Percentiles rank a stretch among this genome's conserved stretches.
phyloP scores from a whole-genome alignment of 208 protist genomes.

The Strigomonas culicis region DNA sequence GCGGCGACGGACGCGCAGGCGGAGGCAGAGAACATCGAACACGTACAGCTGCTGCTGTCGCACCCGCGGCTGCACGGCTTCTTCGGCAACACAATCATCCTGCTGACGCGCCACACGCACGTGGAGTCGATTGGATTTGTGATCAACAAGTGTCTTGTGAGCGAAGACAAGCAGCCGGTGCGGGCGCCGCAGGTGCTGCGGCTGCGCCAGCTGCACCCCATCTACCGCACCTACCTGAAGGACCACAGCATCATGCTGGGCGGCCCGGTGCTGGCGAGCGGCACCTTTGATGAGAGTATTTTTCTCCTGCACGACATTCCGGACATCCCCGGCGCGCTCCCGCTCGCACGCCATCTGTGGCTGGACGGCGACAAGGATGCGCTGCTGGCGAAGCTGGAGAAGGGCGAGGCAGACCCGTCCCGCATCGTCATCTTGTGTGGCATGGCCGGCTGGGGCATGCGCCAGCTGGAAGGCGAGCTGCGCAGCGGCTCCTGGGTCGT shows the following conservation, averaged over 20 bases:
- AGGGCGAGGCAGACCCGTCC: constrained; percentile 34
- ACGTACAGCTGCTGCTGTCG: constrained; percentile 66
- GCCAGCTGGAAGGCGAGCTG: constrained; percentile 77
- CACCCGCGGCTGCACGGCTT: constrained; percentile 73
- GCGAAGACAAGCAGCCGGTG: constrained; percentile 45
- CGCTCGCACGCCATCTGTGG: constrained; percentile 52
- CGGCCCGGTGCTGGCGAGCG: constrained; percentile 65
- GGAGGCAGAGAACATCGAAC: constrained; percentile 22
- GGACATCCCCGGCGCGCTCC: constrained; percentile 53
- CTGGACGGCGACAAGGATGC: constrained; percentile 70
- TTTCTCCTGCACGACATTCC: constrained; percentile 71
- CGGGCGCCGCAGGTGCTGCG: constrained; percentile 40
- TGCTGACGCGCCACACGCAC: constrained; percentile 55
- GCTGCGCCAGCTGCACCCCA: constrained; percentile 45
- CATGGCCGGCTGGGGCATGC: constrained; percentile 68
- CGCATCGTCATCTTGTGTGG: constrained; percentile 78
- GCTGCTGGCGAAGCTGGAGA: constrained; percentile 54
- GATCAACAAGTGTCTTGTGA: constrained; percentile 68
- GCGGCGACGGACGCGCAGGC: neutral
- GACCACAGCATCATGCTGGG: constrained; percentile 76
- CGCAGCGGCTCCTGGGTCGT: constrained; percentile 68
- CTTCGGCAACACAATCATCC: constrained; percentile 58
- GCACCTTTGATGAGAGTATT: constrained; percentile 59
- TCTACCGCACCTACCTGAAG: constrained; percentile 52
- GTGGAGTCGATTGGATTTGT: constrained; percentile 67